phyloP scores from a whole-genome alignment of 2,329 filamentous ascomycete species.

The Nectriaceae sp. region DNA sequence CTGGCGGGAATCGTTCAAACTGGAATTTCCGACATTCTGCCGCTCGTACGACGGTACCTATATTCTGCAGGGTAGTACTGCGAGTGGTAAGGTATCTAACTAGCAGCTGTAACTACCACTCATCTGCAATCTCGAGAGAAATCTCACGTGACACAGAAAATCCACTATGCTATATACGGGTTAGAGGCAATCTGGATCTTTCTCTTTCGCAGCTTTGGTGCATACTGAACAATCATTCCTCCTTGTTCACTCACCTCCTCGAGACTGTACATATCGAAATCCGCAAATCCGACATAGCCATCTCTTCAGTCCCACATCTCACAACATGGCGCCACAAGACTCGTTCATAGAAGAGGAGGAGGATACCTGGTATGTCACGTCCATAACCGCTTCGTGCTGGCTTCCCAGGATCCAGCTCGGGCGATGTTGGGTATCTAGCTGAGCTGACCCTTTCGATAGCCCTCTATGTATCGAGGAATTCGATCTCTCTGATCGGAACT shows the following conservation, averaged over 20 bases:
- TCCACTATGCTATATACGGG: slow-evolving; percentile 17
- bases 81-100: slow-evolving; percentile 13
- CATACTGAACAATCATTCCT: slow-evolving; percentile 28
- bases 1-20: slow-evolving; percentile 20
- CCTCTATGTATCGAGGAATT: slow-evolving; percentile 99
- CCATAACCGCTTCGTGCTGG: slow-evolving; percentile 8
- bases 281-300: background rate
- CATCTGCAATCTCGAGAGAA: slow-evolving; percentile 9
- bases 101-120: slow-evolving; percentile 8
- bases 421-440: slow-evolving; percentile 21
- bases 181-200: slow-evolving; percentile 28
- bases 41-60: slow-evolving; percentile 27
- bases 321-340: slow-evolving; percentile 67
- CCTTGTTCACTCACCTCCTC: slow-evolving; percentile 19
- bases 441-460: slow-evolving; percentile 50
- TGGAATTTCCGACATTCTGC: slow-evolving; percentile 31
- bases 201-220: slow-evolving; percentile 32
- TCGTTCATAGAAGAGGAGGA: slow-evolving; percentile 73
- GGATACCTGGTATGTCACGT: slow-evolving; percentile 62
- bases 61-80: fast-evolving
- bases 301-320: slow-evolving; percentile 7
- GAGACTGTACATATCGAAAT: background rate
- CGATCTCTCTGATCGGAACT: slow-evolving; percentile 95
- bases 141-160: slow-evolving; percentile 22
- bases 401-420: slow-evolving; percentile 20